Evolutionary conservation across 306 rosid species (phyloP).

Genomic region (Quercus gilva): DNA sequence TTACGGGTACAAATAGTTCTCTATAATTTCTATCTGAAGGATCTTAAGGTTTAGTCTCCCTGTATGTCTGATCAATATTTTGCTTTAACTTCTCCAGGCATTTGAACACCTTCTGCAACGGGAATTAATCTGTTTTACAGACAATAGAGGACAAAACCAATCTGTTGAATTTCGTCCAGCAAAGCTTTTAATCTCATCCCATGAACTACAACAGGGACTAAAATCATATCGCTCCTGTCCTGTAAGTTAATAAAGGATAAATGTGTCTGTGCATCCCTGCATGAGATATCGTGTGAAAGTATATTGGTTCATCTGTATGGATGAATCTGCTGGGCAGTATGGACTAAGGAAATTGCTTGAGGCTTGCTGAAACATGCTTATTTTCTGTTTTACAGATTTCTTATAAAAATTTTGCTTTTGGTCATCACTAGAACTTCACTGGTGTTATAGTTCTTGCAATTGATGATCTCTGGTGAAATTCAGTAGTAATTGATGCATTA

Average conservation of each 20-base stretch:
- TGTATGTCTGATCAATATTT: not conserved
- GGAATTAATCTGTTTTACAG: constrained; percentile 69
- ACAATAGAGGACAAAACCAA: constrained; percentile 64
- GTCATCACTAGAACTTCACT: not conserved
- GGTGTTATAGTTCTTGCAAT: not conserved
- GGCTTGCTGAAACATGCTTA: constrained; percentile 1
- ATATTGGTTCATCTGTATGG: not conserved
- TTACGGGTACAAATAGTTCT: constrained; percentile 55
- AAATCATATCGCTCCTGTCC: constrained; percentile 66
- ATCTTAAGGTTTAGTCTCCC: constrained; percentile 3
- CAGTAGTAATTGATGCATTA: constrained; percentile 3
- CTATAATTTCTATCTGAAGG: constrained; percentile 7
- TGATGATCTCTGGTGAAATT: not conserved
- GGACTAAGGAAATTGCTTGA: constrained; percentile 11
- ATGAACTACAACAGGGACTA: constrained; percentile 69
- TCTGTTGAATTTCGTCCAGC: constrained; percentile 73
- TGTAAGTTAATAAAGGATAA: constrained; percentile 46
- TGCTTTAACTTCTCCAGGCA: constrained; percentile 54
- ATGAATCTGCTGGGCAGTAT: not conserved
- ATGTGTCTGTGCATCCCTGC: not conserved
- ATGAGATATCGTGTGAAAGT: constrained; percentile 2
- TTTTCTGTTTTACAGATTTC: not conserved
- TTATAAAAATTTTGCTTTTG: not conserved
- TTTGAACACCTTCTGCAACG: constrained; percentile 84
- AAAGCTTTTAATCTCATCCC: constrained; percentile 62